phyloP scores from a whole-genome alignment of 2,329 filamentous ascomycete species.

The Talaromyces rugulosus region DNA sequence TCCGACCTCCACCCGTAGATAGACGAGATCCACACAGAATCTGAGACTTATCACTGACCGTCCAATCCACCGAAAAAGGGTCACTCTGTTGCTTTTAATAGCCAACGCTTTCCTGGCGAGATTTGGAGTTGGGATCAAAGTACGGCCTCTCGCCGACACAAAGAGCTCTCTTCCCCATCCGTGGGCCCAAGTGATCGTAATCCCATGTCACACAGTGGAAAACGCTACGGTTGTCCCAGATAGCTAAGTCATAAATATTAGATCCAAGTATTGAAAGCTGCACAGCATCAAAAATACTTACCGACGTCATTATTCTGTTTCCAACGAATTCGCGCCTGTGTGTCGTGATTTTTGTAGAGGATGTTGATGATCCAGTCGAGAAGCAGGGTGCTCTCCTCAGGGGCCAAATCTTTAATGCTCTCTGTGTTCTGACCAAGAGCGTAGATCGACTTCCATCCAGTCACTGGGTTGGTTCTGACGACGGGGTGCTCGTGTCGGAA shows the following conservation, averaged over 20 bases:
- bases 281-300: background rate
- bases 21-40: no score
- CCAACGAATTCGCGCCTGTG: background rate
- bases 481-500: constrained; percentile 53
- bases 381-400: constrained; percentile 29
- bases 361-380: background rate
- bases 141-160: constrained; percentile 33
- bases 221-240: constrained; percentile 32
- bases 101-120: background rate
- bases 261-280: background rate
- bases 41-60: no score
- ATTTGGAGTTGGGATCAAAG: constrained; percentile 26
- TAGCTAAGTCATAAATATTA: constrained; percentile 15
- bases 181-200: background rate
- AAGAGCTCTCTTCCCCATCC: background rate
- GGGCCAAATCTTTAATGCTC: constrained; percentile 42
- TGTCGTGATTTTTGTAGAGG: background rate
- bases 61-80: no score
- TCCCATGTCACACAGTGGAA: constrained; percentile 15
- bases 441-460: constrained; percentile 59
- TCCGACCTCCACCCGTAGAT: no score
- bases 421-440: constrained; percentile 40
- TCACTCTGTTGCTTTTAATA: background rate
- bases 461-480: constrained; percentile 60
- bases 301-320: background rate